Evolutionary conservation across 805 yeast genomes (phyloP).

Genomic region (Candida railenensis): DNA sequence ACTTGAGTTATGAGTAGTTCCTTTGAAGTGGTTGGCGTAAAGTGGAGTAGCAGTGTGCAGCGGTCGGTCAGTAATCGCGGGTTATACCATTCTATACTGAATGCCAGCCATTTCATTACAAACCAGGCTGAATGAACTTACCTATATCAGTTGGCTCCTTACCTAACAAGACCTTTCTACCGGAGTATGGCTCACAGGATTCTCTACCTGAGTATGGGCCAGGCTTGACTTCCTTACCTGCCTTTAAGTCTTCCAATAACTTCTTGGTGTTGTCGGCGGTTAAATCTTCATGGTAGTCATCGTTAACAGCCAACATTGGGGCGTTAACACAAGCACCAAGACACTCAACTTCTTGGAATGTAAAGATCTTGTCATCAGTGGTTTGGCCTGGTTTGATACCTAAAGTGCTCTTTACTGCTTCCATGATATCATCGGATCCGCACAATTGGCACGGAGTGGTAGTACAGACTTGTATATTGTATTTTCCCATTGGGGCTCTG

Average conservation of each 20-base stretch:
- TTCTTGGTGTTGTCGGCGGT: conserved; percentile 63
- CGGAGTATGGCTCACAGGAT: conserved; percentile 75
- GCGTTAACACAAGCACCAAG: conserved; percentile 91
- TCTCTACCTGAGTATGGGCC: conserved; percentile 74
- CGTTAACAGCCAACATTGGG: conserved; percentile 84
- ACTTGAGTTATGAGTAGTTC: too few relatives aligned
- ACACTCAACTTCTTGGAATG: conserved; percentile 86
- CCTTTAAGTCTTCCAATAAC: conserved; percentile 60
- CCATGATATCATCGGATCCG: conserved; percentile 77
- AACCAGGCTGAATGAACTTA: conserved; percentile 69
- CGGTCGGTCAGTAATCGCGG: too few relatives aligned
- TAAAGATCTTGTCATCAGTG: conserved; percentile 70
- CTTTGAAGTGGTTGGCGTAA: background rate
- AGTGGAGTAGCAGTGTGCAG: too few relatives aligned
- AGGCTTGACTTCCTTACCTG: conserved; percentile 54
- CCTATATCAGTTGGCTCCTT: conserved; percentile 69
- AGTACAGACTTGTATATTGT: conserved; percentile 81
- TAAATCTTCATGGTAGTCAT: conserved; percentile 80
- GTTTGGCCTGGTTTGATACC: conserved; percentile 75
- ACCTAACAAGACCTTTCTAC: conserved; percentile 58
- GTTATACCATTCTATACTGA: too few relatives aligned
- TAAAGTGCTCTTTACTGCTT: conserved; percentile 60
- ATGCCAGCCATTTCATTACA: too few relatives aligned
- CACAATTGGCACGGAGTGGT: conserved; percentile 88
- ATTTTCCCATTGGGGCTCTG: conserved; percentile 83